Percentiles rank a stretch among this genome's conserved stretches.
phyloP scores from a whole-genome alignment of 2,329 filamentous ascomycete species.

The Arthrobotrys sphaeroides region DNA sequence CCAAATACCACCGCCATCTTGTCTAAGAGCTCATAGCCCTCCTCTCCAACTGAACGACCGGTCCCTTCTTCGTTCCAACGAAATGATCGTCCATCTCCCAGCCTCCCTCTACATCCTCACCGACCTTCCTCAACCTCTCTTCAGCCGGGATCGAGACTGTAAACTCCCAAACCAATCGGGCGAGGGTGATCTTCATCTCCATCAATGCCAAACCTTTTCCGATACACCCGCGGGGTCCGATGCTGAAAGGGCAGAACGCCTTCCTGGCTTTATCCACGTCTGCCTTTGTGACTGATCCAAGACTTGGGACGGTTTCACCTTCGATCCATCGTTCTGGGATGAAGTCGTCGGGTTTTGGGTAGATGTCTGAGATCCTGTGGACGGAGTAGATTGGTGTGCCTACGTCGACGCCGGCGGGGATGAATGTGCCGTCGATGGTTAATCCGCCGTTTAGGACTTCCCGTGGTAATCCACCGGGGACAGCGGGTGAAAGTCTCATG shows the following conservation, averaged over 20 bases:
- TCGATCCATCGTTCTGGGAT: conserved; percentile 71
- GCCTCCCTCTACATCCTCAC: conserved; percentile 57
- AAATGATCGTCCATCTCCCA: conserved; percentile 69
- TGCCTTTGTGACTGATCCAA: conserved; percentile 63
- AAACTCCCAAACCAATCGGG: conserved; percentile 69
- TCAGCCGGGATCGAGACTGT: conserved; percentile 32
- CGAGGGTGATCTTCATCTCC: conserved; percentile 73
- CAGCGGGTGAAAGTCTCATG: conserved; percentile 64
- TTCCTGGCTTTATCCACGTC: conserved; percentile 68
- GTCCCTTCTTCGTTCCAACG: conserved; percentile 76
- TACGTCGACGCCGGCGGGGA: conserved; percentile 70
- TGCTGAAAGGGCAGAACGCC: conserved; percentile 78
- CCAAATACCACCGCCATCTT: too few species aligned
- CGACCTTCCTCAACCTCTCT: conserved; percentile 64
- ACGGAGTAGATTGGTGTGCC: conserved; percentile 75
- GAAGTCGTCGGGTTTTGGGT: conserved; percentile 69
- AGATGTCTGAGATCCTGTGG: conserved; percentile 73
- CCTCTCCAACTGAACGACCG: conserved; percentile 71
- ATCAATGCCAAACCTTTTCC: conserved; percentile 75
- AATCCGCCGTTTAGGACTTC: conserved; percentile 67
- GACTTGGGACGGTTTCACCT: conserved; percentile 58
- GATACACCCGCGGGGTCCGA: conserved; percentile 76
- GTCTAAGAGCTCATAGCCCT: conserved; percentile 17
- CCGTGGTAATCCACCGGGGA: conserved; percentile 60
- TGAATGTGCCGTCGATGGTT: conserved; percentile 60